These are phyloP conservation scores for Pseudocercospora macadamiae DNA, from an alignment of 2,329 filamentous ascomycete genomes.

Conservation along the genomic window DNA sequence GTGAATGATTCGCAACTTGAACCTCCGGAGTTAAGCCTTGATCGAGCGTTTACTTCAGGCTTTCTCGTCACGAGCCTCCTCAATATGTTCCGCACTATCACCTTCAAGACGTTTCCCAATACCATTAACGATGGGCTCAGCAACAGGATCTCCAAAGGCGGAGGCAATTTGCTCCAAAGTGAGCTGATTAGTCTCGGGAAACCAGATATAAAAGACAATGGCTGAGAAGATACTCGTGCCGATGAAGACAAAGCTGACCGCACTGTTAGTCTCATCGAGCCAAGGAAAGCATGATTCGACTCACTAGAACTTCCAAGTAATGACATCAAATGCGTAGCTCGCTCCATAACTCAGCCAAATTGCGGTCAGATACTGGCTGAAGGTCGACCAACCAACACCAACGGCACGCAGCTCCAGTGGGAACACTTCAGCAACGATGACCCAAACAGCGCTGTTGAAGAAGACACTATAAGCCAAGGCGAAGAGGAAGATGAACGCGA, in stretches of 20 bases:
- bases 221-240: slow-evolving; percentile 35
- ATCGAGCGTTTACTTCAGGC: not conserved
- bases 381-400: slow-evolving; percentile 39
- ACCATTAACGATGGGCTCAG: not conserved
- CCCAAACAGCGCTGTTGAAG: slow-evolving; percentile 44
- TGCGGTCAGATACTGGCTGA: slow-evolving; percentile 96
- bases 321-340: slow-evolving; percentile 38
- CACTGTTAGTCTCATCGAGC: not conserved
- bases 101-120: not conserved
- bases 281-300: not conserved
- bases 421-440: slow-evolving; percentile 41
- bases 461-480: slow-evolving; percentile 43
- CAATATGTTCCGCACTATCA: slow-evolving; percentile 1
- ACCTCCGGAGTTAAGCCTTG: no score
- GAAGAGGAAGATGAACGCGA: slow-evolving; percentile 46
- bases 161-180: slow-evolving; percentile 41
- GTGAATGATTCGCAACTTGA: no score
- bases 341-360: slow-evolving; percentile 71
- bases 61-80: not conserved
- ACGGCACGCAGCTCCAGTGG: slow-evolving; percentile 38
- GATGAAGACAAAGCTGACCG: slow-evolving; percentile 40
- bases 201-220: slow-evolving; percentile 39
- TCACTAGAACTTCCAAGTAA: slow-evolving; percentile 45
- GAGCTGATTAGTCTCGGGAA: slow-evolving; percentile 42
- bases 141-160: slow-evolving; percentile 37